Conservation (phyloP, 371 early-diverging fungal species). For the Batkoa obscura region DNA sequence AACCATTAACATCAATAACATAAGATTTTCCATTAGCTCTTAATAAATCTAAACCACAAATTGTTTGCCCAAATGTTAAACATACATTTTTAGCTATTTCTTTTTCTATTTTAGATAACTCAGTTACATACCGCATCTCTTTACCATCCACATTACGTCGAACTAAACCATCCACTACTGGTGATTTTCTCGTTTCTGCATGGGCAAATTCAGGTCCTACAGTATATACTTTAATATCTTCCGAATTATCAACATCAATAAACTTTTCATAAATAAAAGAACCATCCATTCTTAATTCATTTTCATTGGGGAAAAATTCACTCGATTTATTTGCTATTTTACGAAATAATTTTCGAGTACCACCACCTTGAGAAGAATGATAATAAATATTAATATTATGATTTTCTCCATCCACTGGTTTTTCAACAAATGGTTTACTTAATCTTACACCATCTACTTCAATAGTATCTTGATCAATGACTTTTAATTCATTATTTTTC, state of each 20-base stretch:
- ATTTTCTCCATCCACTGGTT: constrained; percentile 91
- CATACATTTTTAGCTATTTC: constrained; percentile 65
- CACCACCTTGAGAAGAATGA: constrained; percentile 61
- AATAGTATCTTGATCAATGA: constrained; percentile 56
- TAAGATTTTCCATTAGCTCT: constrained; percentile 67
- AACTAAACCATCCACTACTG: constrained; percentile 95
- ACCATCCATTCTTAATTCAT: constrained; percentile 43
- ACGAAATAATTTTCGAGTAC: constrained; percentile 83
- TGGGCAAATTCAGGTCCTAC: constrained; percentile 78
- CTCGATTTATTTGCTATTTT: constrained; percentile 95
- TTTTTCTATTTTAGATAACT: constrained; percentile 60
- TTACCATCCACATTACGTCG: constrained; percentile 91
- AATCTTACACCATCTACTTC: constrained; percentile 41
- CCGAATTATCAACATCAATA: constrained; percentile 79
- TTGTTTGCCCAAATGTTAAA: constrained; percentile 70
- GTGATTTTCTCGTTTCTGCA: constrained; percentile 97
- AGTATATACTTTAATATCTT: constrained; percentile 96
- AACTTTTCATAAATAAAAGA: constrained; percentile 94
- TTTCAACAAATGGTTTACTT: constrained; percentile 93
- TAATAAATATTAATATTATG: constrained; percentile 97
- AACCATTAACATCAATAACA: constrained; percentile 98
- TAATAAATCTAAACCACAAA: constrained; percentile 93
- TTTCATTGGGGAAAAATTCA: constrained; percentile 59
- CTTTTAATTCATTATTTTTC: constrained; percentile 16
- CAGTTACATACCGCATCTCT: constrained; percentile 83